phyloP scores from a whole-genome alignment of 192 early-diverging fungal genomes.

The Mycoemilia scoparia region DNA sequence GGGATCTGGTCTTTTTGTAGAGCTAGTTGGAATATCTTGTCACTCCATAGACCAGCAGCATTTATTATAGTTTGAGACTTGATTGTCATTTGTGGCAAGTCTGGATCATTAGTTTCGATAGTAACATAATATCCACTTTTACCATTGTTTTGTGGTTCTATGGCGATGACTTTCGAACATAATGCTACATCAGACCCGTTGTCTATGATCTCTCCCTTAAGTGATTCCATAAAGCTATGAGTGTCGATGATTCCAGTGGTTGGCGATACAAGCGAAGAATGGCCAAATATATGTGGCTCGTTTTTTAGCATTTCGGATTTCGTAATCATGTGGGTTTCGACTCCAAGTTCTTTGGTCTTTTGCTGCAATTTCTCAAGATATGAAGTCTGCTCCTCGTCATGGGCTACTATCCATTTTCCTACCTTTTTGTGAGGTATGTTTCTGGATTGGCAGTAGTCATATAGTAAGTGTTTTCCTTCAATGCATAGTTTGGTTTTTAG shows the following conservation, averaged over 20 bases:
- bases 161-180: conserved; percentile 24
- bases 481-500: conserved; percentile 64
- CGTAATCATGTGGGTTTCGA: conserved; percentile 32
- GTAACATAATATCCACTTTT: conserved; percentile 27
- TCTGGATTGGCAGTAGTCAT: conserved; percentile 34
- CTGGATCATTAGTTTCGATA: conserved; percentile 27
- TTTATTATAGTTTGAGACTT: conserved; percentile 49
- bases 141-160: conserved; percentile 5
- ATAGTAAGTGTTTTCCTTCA: conserved; percentile 49
- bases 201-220: conserved; percentile 33
- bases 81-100: conserved; percentile 25
- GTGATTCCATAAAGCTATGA: conserved; percentile 42
- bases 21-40: conserved; percentile 36
- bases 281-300: conserved; percentile 44
- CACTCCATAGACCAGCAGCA: conserved; percentile 53
- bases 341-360: conserved; percentile 35
- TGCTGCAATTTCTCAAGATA: conserved; percentile 32
- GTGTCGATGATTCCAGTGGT: conserved; percentile 73
- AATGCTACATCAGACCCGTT: conserved; percentile 37
- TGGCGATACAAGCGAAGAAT: conserved; percentile 39
- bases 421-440: conserved; percentile 31
- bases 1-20: too few species aligned
- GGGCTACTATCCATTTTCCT: conserved; percentile 70
- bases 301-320: conserved; percentile 10
- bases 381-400: conserved; percentile 25